Conservation (phyloP, 257 asterid species). For the Jacaranda copaia region DNA sequence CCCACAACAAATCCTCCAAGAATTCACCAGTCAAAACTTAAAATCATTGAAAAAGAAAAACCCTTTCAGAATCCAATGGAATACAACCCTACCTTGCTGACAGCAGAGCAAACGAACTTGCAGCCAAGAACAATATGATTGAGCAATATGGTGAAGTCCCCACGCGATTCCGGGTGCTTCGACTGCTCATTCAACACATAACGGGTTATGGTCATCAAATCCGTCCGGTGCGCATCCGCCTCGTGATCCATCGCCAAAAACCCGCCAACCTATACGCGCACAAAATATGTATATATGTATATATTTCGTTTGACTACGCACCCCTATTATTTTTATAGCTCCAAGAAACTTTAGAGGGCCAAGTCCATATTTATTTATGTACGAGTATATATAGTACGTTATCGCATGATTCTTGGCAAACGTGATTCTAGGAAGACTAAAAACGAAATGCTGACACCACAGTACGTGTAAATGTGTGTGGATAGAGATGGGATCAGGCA, state of each 20-base stretch:
- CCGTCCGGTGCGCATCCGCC: conserved; percentile 88
- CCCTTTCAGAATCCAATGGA: background rate
- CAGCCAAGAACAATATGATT: conserved; percentile 86
- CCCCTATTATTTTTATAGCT: background rate
- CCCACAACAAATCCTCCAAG: background rate
- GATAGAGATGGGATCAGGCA: conserved; percentile 57
- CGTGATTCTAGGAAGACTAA: conserved; percentile 49
- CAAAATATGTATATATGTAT: conserved; percentile 13
- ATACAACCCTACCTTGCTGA: conserved; percentile 57
- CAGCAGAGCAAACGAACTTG: conserved; percentile 79
- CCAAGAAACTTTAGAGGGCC: conserved; percentile 18
- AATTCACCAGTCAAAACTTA: background rate
- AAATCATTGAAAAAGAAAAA: background rate
- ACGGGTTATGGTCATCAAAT: conserved; percentile 96
- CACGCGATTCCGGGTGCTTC: conserved; percentile 81
- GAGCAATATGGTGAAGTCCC: conserved; percentile 91
- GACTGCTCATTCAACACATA: conserved; percentile 90
- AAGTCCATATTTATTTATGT: conserved; percentile 3
- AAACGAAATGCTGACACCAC: conserved; percentile 35
- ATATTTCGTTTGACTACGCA: conserved; percentile 1
- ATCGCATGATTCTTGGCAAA: conserved; percentile 33
- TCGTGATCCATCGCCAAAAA: conserved; percentile 78
- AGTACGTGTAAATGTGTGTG: conserved; percentile 42
- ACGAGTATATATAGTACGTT: background rate
- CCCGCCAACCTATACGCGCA: conserved; percentile 25